A percentile compares a stretch with the other conserved stretches of the same genome.
Evolutionary conservation across 2,329 filamentous ascomycete species (phyloP).

Genomic region (Fusarium poae): DNA sequence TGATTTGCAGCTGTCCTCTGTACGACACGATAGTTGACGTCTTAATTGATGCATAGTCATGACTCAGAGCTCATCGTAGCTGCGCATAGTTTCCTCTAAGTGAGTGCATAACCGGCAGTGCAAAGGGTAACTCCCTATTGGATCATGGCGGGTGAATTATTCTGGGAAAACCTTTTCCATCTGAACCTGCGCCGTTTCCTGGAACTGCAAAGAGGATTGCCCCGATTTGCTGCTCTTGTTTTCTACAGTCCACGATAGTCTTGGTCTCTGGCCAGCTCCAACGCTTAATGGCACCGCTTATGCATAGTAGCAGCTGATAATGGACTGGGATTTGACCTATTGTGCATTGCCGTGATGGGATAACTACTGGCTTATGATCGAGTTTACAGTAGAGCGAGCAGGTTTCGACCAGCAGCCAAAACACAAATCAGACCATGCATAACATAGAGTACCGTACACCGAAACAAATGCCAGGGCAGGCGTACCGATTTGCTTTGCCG

Average conservation of each 20-base stretch:
- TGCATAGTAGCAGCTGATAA: constrained; percentile 33
- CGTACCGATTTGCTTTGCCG: constrained; percentile 6
- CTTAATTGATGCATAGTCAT: constrained; percentile 41
- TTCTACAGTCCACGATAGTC: constrained; percentile 24
- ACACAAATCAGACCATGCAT: constrained; percentile 48
- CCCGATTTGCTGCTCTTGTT: constrained; percentile 39
- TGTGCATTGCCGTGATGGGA: constrained; percentile 38
- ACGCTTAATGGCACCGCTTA: constrained; percentile 23
- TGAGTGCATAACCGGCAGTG: constrained; percentile 40
- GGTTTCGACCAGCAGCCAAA: constrained; percentile 39
- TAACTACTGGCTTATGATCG: constrained; percentile 27
- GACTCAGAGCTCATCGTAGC: constrained; percentile 39
- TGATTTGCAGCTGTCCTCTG: constrained; percentile 18
- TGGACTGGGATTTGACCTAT: constrained; percentile 35
- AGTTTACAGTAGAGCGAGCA: constrained; percentile 40
- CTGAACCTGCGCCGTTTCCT: constrained; percentile 7
- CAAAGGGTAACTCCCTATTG: constrained; percentile 44
- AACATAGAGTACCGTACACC: constrained; percentile 39
- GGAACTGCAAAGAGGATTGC: constrained; percentile 31
- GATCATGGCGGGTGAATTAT: constrained; percentile 18
- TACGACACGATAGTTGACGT: constrained; percentile 42
- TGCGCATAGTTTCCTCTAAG: constrained; percentile 28
- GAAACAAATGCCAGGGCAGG: constrained; percentile 10
- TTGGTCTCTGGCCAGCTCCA: constrained; percentile 19
- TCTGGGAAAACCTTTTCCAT: constrained; percentile 40